These are phyloP conservation scores for Zychaea mexicana DNA, from an alignment of 371 early-diverging fungal genomes.

Conservation along the genomic window DNA sequence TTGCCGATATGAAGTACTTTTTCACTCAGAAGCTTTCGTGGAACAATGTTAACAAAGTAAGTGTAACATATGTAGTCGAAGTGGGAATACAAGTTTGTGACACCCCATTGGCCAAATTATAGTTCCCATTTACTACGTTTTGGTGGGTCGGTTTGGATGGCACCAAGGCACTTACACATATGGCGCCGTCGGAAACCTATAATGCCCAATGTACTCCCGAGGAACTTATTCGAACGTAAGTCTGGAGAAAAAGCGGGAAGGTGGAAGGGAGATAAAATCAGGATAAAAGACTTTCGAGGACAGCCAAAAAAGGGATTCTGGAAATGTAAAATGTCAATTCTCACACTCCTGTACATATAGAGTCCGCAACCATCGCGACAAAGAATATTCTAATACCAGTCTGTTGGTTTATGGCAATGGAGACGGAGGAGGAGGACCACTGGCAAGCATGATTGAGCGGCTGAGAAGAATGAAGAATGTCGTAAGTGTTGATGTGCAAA, in stretches of 20 bases:
- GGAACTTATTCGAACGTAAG: conserved; percentile 24
- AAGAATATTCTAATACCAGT: conserved; percentile 66
- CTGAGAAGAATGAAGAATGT: conserved; percentile 73
- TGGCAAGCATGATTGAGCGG: conserved; percentile 85
- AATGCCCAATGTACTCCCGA: conserved; percentile 19
- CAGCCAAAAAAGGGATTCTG: no score
- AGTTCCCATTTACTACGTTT: conserved; percentile 95
- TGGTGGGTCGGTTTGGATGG: conserved; percentile 81
- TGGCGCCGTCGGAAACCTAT: conserved; percentile 83
- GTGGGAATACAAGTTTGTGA: background rate
- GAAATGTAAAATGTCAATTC: no score
- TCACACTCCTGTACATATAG: conserved; percentile 12
- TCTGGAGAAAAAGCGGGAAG: background rate
- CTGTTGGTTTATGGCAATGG: conserved; percentile 92
- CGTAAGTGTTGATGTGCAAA: conserved; percentile 27
- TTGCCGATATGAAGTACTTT: conserved; percentile 88
- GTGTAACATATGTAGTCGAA: background rate
- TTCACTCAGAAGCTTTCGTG: conserved; percentile 98
- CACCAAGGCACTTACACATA: conserved; percentile 75
- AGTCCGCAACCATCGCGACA: conserved; percentile 41
- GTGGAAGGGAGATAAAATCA: background rate
- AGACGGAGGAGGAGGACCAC: conserved; percentile 97
- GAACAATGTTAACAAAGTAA: conserved; percentile 95
- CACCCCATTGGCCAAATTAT: no score
- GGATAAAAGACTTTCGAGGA: background rate